Base-by-base conservation (phyloP, 2,329 filamentous ascomycete genomes). In the Parasarocladium wereldwijsianum region DNA sequence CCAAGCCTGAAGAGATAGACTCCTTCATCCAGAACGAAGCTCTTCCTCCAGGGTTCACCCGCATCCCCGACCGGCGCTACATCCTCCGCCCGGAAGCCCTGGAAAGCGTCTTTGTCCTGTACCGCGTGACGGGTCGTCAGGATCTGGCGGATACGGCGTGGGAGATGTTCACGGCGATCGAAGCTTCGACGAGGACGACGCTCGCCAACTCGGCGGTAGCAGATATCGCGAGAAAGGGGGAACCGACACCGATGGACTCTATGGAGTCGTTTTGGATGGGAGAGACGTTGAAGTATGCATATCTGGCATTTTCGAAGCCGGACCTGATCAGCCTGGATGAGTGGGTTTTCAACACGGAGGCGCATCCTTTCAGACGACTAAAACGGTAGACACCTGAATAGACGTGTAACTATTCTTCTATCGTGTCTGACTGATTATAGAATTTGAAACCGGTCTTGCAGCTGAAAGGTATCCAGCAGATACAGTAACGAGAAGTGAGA, bases 31-130 rank as follows among this genome's bases (percentile, higher is more conserved):
- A 14, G n/a, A 13, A 29, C 9, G 26, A 29, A 6, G 7, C 13
- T 21, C 32, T 76, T 7, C 62, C 65, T 2, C 53, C 49, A 6
- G 74, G 73, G 13, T 67, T 76, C 44, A 57, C 64, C 2, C 21
- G 14, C 8, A 32, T 32, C 11, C 24, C 31, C 11, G 31, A 32
- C 36, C 52, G 57, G 18, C 61, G 63, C 33, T 81, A 80, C 43
- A 65, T 78, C 11, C 58, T 81, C 22, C 65, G 75, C 35, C 76
- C 78, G 12, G 58, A 62, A 38, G 57, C 58, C 3, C 53, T 62
- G 17, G 58, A 62, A 42, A 60, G 56, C 36, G 46, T 66, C 0
- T 66, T 66, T 24, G 43, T 62, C 16, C 51, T 64, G 40, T 65
- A 64, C 34, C 50, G 65, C 12, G 54, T 66, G 28, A 69, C 64